A percentile compares a stretch with the other conserved stretches of the same genome.
These are phyloP conservation scores for Ophiostoma australiae DNA, from an alignment of 2,329 filamentous ascomycete species.

Conservation along the genomic window DNA sequence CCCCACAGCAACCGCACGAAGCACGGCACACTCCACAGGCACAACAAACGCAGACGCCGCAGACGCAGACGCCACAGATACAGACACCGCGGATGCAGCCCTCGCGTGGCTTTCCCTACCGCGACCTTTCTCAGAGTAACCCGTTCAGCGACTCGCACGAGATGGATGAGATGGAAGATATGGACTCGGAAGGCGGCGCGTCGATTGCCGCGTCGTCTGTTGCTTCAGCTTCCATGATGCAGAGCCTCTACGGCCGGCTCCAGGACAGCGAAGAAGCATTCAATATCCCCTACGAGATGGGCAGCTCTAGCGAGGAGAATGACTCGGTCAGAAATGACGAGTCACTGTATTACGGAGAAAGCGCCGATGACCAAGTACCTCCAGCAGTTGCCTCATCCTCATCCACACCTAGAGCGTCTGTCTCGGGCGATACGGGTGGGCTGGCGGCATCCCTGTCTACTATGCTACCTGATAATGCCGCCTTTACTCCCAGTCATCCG, in stretches of 20 bases:
- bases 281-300: conserved; percentile 52
- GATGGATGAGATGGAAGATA: background rate
- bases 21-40: background rate
- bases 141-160: conserved; percentile 7
- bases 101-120: background rate
- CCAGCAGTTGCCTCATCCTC: conserved; percentile 32
- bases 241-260: conserved; percentile 34
- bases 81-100: conserved; percentile 27
- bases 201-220: conserved; percentile 36
- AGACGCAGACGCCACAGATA: background rate
- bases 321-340: conserved; percentile 28
- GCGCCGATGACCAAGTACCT: background rate
- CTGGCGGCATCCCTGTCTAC: background rate
- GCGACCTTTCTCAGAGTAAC: background rate
- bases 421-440: conserved; percentile 32
- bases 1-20: background rate
- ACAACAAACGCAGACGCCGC: background rate
- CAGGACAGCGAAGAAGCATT: conserved; percentile 54
- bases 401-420: conserved; percentile 52
- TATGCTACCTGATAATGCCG: background rate
- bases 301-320: conserved; percentile 36
- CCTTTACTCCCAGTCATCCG: background rate
- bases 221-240: conserved; percentile 34
- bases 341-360: background rate
- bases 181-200: conserved; percentile 25